phyloP scores from a whole-genome alignment of 1,284 basidiomycete species.

The Bondarzewia mesenterica region DNA sequence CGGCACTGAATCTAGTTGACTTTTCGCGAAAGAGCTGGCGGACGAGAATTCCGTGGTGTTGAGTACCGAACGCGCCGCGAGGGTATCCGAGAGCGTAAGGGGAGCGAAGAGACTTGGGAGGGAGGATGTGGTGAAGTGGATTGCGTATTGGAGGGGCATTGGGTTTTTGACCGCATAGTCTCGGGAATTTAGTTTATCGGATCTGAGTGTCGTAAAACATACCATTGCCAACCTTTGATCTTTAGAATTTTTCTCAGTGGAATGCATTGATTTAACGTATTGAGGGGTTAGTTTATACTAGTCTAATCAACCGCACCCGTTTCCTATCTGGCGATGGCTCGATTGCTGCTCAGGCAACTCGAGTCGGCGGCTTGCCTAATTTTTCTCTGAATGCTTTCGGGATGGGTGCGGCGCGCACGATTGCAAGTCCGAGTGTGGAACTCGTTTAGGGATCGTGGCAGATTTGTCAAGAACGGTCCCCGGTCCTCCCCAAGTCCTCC shows the following conservation, averaged over 20 bases:
- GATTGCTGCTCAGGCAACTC: too few relatives aligned
- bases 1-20: constrained; percentile 2
- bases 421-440: too few relatives aligned
- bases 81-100: background rate
- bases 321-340: too few relatives aligned
- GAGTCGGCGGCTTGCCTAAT: too few relatives aligned
- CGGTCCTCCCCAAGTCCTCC: too few relatives aligned
- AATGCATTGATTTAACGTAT: too few relatives aligned
- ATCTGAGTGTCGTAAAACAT: background rate
- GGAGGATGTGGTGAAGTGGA: constrained; percentile 7
- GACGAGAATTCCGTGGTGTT: background rate
- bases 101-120: background rate
- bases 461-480: too few relatives aligned
- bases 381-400: too few relatives aligned
- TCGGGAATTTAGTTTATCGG: background rate
- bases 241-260: background rate
- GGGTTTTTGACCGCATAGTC: constrained; percentile 1
- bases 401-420: too few relatives aligned
- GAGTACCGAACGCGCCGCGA: background rate
- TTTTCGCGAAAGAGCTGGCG: constrained; percentile 1
- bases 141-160: constrained; percentile 8
- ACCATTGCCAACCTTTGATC: background rate
- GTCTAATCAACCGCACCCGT: too few relatives aligned
- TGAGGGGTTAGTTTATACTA: too few relatives aligned
- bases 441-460: too few relatives aligned